phyloP scores from a whole-genome alignment of 2,329 filamentous ascomycete species.

The Neonectria faginata region DNA sequence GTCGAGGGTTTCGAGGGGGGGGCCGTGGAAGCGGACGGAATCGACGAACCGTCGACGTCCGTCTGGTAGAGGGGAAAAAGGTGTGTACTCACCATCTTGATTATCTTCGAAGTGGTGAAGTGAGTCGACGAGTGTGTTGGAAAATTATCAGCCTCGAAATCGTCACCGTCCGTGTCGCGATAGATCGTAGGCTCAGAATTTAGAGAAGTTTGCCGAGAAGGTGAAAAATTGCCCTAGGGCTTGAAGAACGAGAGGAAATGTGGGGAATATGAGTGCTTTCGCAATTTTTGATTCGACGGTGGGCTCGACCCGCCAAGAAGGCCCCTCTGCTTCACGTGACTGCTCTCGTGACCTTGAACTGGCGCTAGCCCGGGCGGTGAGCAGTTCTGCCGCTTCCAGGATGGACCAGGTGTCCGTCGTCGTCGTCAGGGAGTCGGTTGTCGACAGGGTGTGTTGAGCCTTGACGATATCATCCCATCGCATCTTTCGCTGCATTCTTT shows the following conservation, averaged over 20 bases:
- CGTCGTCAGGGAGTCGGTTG: constrained; percentile 40
- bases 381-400: constrained; percentile 39
- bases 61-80: constrained; percentile 32
- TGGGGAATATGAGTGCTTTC: constrained; percentile 38
- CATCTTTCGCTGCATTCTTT: constrained; percentile 21
- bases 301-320: constrained; percentile 15
- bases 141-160: constrained; percentile 50
- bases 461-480: constrained; percentile 30
- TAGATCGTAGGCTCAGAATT: constrained; percentile 50
- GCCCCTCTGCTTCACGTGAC: constrained; percentile 42
- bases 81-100: constrained; percentile 62
- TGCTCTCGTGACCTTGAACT: neutral
- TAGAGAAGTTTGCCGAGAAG: constrained; percentile 52
- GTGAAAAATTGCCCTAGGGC: constrained; percentile 55
- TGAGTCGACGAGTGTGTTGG: constrained; percentile 54
- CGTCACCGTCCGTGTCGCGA: constrained; percentile 52
- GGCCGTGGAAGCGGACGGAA: constrained; percentile 28
- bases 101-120: constrained; percentile 57
- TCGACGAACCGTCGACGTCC: constrained; percentile 34
- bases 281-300: constrained; percentile 50
- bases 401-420: constrained; percentile 39
- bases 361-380: constrained; percentile 45
- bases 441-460: constrained; percentile 30
- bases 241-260: constrained; percentile 45
- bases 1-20: constrained; percentile 33